These are phyloP conservation scores for Ganoderma lucidum DNA, from an alignment of 1,284 basidiomycete genomes.

Conservation along the genomic window DNA sequence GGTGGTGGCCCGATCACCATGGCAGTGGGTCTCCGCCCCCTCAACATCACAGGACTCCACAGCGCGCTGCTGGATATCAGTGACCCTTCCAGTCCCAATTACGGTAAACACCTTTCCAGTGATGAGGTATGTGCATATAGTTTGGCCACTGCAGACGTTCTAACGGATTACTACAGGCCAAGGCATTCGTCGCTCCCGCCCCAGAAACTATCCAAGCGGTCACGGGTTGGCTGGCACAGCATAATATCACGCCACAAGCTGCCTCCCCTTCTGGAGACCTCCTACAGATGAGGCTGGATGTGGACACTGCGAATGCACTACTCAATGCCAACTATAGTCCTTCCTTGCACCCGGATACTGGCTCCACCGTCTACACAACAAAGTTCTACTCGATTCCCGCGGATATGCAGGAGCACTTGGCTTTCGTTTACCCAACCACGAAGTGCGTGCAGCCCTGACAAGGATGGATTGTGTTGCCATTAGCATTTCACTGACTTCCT, in stretches of 20 bases:
- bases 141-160: too few relatives aligned
- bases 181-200: not conserved
- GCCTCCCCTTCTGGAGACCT: conserved; percentile 38
- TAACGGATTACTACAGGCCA: not conserved
- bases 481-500: not conserved
- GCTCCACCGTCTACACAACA: conserved; percentile 42
- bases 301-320: conserved; percentile 46
- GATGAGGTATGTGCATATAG: conserved; percentile 18
- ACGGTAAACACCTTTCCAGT: conserved; percentile 22
- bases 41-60: conserved; percentile 41
- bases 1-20: not conserved
- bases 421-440: conserved; percentile 48
- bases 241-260: not conserved
- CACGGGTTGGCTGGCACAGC: not conserved
- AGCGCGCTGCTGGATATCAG: conserved; percentile 40
- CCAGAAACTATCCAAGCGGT: conserved; percentile 4
- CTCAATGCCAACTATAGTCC: conserved; percentile 45
- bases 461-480: not conserved
- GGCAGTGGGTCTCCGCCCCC: conserved; percentile 30
- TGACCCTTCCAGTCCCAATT: conserved; percentile 20
- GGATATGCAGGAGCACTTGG: conserved; percentile 43
- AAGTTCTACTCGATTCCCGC: conserved; percentile 49
- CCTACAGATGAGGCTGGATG: conserved; percentile 25
- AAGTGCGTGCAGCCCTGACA: conserved; percentile 25
- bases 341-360: conserved; percentile 43